Evolutionary conservation across 306 rosid genomes (phyloP).

Genomic region (Malus sylvestris): DNA sequence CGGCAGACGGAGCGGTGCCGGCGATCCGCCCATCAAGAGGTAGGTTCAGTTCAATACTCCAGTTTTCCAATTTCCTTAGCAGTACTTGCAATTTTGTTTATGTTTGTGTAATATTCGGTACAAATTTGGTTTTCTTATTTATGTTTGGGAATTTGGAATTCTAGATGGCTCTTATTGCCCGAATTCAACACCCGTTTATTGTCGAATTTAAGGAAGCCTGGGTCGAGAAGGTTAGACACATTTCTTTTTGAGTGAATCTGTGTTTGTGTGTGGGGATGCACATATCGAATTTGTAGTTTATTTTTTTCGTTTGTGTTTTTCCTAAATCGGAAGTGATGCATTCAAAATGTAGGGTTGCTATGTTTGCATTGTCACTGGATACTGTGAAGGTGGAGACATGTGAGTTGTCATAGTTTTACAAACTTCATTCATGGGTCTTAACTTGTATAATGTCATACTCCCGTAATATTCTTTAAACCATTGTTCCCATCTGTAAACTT

Average conservation of each 20-base stretch:
- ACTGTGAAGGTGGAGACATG: constrained; percentile 99
- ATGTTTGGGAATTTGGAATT: constrained; percentile 12
- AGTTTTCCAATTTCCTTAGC: not conserved
- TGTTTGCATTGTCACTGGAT: constrained; percentile 97
- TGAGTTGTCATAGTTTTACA: constrained; percentile 40
- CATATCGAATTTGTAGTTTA: not conserved
- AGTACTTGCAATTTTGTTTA: not conserved
- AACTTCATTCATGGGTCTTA: not conserved
- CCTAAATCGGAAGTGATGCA: constrained; percentile 20
- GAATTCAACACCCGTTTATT: constrained; percentile 90
- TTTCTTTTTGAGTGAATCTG: not conserved
- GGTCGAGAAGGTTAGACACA: constrained; percentile 86
- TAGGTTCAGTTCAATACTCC: constrained; percentile 10
- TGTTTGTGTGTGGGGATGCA: not conserved
- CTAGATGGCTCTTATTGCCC: constrained; percentile 96
- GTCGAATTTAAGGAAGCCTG: constrained; percentile 97
- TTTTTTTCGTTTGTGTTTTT: not conserved
- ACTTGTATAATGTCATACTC: not conserved
- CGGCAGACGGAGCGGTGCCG: constrained; percentile 97
- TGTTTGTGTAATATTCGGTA: not conserved
- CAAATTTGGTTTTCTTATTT: constrained; percentile 1
- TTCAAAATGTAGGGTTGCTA: constrained; percentile 85
- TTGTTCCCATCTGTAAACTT: constrained; percentile 9
- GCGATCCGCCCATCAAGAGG: constrained; percentile 99
- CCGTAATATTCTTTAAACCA: not conserved